Evolutionary conservation across 371 early-diverging fungal genomes (phyloP).

Genomic region (Chytridium lagenaria): DNA sequence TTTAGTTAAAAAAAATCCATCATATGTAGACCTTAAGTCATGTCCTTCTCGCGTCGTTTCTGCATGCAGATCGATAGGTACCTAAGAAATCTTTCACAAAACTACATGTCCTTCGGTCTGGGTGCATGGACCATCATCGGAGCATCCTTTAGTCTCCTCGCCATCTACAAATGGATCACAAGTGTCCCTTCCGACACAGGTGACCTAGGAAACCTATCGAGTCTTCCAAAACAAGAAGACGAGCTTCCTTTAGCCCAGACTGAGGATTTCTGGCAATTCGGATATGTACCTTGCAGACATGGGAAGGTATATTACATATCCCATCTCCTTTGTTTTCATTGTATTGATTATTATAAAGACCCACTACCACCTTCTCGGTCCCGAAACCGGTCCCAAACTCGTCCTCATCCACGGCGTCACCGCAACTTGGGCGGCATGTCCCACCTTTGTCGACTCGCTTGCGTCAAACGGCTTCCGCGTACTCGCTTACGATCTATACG

Average conservation of each 20-base stretch:
- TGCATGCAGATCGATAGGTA: no score
- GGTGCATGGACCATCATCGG: background rate
- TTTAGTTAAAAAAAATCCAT: no score
- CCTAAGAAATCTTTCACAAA: no score
- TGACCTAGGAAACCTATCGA: background rate
- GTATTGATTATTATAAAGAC: no score
- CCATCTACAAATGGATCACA: background rate
- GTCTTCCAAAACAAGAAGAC: background rate
- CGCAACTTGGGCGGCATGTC: background rate
- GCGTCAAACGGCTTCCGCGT: background rate
- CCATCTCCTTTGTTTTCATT: background rate
- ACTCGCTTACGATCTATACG: slow-evolving; percentile 44
- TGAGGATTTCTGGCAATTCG: background rate
- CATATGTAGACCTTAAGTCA: no score
- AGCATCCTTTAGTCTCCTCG: background rate
- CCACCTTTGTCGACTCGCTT: background rate
- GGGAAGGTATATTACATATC: background rate
- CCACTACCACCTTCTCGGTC: background rate
- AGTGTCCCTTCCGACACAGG: background rate
- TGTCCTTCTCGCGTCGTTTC: no score
- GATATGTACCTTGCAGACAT: background rate
- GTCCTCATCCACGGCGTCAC: slow-evolving; percentile 6
- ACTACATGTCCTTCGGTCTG: background rate
- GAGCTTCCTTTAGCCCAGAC: background rate
- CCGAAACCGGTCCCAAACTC: slow-evolving; percentile 15